Evolutionary conservation across 2,329 filamentous ascomycete genomes (phyloP), one percentile per base, ranked within the genome.

Genomic region (Colletotrichum sp.): DNA sequence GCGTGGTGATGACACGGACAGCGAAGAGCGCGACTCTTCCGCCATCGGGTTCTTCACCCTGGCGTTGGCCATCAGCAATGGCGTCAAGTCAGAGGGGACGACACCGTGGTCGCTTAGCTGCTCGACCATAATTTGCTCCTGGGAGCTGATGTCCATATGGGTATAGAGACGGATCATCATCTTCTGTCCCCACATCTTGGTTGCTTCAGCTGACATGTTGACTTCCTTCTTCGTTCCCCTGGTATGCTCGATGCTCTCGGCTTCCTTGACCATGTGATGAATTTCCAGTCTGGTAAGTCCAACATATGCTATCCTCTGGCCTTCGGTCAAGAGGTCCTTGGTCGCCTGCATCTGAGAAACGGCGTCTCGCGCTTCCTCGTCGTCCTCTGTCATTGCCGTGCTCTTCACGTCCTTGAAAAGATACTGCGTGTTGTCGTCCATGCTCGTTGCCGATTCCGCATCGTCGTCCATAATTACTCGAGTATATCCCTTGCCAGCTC

Each of bases 91-190:
- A 59, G 89, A 87, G 1, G 97, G 94, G 76, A 95, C 89, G 8
- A 99, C 96, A 6, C 96, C 97, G 85, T 99, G 97, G 73, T 97
- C 94, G 14, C 95, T 94, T 74, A 99, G 89, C 84, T 99, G 97
- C 86, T 99, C 97, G 79, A 99, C 98, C 97, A 99, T 99, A 83
- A 99, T 89, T 87, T 99, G 97, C 85, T 99, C 97, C 16, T 91
- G 93, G 26, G 93, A 88, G 81, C 93, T 96, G 80, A 99, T 97
- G 75, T 99, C 97, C 97, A 99, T 99, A 84, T 99, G 97, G 14
- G 92, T 88, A 83, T 98, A 99, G 14, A 99, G 84, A 28, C 96
- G 92, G 75, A 98, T 92, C 96, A 99, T 99, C 90, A 98, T 98
- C 86, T 97, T 97, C 83, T 99, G 97, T 72, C 94, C 93, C 96